These are phyloP conservation scores for Russula dissimulans DNA, from an alignment of 768 basidiomycete species.

Conservation along the genomic window DNA sequence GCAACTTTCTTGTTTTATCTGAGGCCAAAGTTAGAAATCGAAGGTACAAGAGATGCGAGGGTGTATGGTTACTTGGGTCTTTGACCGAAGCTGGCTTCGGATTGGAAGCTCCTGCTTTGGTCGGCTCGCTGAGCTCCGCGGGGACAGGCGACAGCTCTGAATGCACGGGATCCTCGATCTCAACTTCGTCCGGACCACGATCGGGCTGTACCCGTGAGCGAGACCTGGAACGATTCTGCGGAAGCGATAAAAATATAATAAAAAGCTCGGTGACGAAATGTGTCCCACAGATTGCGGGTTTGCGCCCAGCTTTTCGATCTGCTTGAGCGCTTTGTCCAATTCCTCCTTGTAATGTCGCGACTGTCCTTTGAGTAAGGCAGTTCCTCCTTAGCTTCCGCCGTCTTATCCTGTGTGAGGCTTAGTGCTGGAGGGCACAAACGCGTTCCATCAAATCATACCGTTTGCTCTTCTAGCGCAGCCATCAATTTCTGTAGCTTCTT, in stretches of 20 bases:
- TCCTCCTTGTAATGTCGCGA: conserved; percentile 8
- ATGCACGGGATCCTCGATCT: neutral
- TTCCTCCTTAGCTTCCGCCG: conserved; percentile 19
- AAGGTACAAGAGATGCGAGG: neutral
- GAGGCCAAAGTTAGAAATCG: neutral
- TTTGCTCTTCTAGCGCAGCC: conserved; percentile 19
- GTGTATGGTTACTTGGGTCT: neutral
- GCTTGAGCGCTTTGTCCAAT: conserved; percentile 22
- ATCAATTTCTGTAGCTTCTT: conserved; percentile 25
- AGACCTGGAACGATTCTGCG: neutral
- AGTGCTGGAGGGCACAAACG: neutral
- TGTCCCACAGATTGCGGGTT: neutral
- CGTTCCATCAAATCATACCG: conserved; percentile 12
- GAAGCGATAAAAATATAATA: neutral
- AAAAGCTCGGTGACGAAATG: neutral
- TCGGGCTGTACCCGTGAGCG: neutral
- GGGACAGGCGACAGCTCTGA: neutral
- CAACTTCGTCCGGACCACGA: neutral
- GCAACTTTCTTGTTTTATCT: conserved; percentile 3
- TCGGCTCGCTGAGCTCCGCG: neutral
- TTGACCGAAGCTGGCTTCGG: neutral
- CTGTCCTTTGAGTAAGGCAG: conserved; percentile 8
- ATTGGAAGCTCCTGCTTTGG: neutral
- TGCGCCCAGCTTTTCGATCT: conserved; percentile 4
- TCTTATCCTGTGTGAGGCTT: conserved; percentile 20